Evolutionary conservation across 345 rosid species (phyloP), one percentile per base, ranked within the genome.

Genomic region (Camelina neglecta): DNA sequence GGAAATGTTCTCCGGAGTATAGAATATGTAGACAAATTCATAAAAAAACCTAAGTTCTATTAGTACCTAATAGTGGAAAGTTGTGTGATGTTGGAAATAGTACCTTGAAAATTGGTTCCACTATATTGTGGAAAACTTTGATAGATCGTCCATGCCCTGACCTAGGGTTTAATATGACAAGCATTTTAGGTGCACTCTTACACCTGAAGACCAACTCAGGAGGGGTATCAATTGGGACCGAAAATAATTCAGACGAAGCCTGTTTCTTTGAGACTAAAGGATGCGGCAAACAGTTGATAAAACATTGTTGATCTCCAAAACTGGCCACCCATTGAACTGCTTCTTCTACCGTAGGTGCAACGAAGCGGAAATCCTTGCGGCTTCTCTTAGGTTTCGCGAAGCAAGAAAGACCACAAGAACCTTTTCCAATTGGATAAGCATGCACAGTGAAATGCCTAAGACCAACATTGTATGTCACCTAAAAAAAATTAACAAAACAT

Each of bases 321-420:
- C 89, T 91, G 72, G 97, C 99, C 49, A 95, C 99, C 99, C 98
- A 95, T 59, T 89, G 93, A 80, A 92, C 85, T 47, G 98, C 98
- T 78, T 90, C 99, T 77, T 92, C 94, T 33, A 79, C 84, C 48
- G 80, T 88, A 60, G 94, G 79, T 58, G 98, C 88, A 66, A 92
- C 45, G 76, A 95, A 92, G 57, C 93, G 88, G 73, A 88, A 88
- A 81, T 95, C 97, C 74, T 86, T 89, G 62, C 86, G 89, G 75
- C 81, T 87, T 86, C 98, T 87, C 76, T 83, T 84, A 9, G 91
- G 94, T 75, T 90, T 90, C 47, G 86, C 64, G 66, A 95, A 90
- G 85, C 90, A 84, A 12, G 96, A 86, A 47, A 93, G 78, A 79
- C 88, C 90, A 81, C 85, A 91, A 50, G 91, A 86, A 54, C 82